Conservation (phyloP, 208 protist species). For the Trypanosoma caninum region DNA sequence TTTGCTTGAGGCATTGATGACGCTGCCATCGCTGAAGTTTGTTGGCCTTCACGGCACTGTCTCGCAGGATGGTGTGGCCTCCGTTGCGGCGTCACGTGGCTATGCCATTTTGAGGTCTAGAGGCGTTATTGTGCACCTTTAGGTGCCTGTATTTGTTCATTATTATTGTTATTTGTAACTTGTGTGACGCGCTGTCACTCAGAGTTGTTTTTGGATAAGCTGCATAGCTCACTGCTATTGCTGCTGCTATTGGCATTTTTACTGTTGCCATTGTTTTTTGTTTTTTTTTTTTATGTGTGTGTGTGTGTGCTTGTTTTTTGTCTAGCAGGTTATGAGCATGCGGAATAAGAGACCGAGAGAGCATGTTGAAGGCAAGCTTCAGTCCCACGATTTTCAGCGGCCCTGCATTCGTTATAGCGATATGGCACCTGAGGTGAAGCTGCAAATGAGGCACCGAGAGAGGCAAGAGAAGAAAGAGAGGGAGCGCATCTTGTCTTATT, state of each 20-base stretch:
- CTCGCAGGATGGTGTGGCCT: background rate
- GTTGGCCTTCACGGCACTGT: slow-evolving; percentile 19
- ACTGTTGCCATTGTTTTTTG: background rate
- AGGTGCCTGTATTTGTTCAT: background rate
- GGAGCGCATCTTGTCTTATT: slow-evolving; percentile 82
- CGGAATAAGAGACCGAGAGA: slow-evolving; percentile 43
- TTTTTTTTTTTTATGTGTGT: background rate
- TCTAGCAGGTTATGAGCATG: slow-evolving; percentile 10
- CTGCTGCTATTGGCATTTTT: background rate
- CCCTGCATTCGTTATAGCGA: slow-evolving; percentile 73
- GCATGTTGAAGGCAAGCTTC: slow-evolving; percentile 15
- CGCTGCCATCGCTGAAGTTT: slow-evolving; percentile 13
- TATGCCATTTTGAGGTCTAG: slow-evolving; percentile 4
- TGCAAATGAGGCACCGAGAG: slow-evolving; percentile 67
- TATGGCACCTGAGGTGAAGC: slow-evolving; percentile 56
- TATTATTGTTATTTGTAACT: no score
- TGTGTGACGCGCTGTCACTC: no score
- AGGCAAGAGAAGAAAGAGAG: slow-evolving; percentile 84
- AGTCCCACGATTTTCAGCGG: background rate
- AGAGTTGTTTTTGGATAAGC: no score
- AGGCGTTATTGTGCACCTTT: slow-evolving; percentile 19
- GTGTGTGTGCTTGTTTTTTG: background rate
- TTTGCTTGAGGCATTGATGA: slow-evolving; percentile 4
- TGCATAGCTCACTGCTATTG: no score
- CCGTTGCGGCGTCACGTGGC: slow-evolving; percentile 5